Evolutionary conservation across 257 asterid genomes (phyloP), one percentile per base, ranked within the genome.

Genomic region (Ballota nigra): DNA sequence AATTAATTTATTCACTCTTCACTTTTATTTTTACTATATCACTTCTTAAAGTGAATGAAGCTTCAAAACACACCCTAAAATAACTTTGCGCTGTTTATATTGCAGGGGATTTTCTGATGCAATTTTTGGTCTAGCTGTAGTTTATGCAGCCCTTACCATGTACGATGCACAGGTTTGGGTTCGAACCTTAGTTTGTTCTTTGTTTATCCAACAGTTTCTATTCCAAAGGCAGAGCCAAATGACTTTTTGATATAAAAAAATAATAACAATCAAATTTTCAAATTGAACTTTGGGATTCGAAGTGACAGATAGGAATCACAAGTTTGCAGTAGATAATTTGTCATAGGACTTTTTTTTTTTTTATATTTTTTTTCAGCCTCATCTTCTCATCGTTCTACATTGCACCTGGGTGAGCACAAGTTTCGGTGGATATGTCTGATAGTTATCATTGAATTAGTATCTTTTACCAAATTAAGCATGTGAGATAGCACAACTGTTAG

Each of bases 91-190:
- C 59, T 78, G 75, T 58, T 38, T 62, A 19, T 66, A 41, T 20
- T 78, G 82, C 90, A 93, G 98, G 88, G 98, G 98, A 45, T 85
- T 93, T 76, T 74, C 91, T 29, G 98, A 93, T 79, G 75, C 92
- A 23, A 66, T 93, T 63, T 93, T 91, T 40, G 98, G 98, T 51
- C 72, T 89, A 63, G 96, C 98, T 24, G 92, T 83, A 63, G 88
- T 93, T 75, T 93, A 91, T 41, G 96, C 98, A 7, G 56, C 87
- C 86, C 91, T 93, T 57, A 67, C 83, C 74, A 93, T 91, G 97
- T 89, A 89, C 33, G 98, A 93, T 72, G 91, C 98, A 9, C 98
- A 93, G 98, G 98, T 90, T 83, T 68, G 90, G 69, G 55, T 59
- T 31, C 45, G 15, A 34, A 72, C 28, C 71, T 34, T 68, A 11